Evolutionary conservation across 2,329 filamentous ascomycete species (phyloP).

Genomic region (Epichloe uncinata): DNA sequence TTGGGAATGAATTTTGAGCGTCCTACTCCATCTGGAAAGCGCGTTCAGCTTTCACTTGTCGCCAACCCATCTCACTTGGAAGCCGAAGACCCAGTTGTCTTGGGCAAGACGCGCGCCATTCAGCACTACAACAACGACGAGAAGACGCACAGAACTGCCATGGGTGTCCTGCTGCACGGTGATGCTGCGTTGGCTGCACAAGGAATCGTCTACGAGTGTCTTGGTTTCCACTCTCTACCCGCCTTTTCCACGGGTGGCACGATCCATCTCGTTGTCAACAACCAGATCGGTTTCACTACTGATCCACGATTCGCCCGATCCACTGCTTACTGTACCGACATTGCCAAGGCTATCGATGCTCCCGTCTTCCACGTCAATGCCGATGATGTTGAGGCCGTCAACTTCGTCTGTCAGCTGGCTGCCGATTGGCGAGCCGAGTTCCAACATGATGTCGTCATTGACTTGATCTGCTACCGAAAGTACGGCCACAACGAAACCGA

Average conservation of each 20-base stretch:
- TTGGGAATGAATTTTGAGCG: constrained; percentile 99
- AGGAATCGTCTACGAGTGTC: constrained; percentile 95
- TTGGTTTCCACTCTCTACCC: constrained; percentile 92
- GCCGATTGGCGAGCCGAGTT: constrained; percentile 98
- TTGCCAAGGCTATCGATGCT: constrained; percentile 96
- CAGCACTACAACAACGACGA: constrained; percentile 99
- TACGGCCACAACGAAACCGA: constrained; percentile 99
- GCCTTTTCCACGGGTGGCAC: constrained; percentile 96
- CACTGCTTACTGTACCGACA: constrained; percentile 97
- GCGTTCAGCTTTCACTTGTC: constrained; percentile 95
- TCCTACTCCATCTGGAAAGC: constrained; percentile 94
- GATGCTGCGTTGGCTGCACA: constrained; percentile 95
- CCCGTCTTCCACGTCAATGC: constrained; percentile 99
- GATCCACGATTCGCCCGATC: constrained; percentile 95
- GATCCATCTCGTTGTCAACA: constrained; percentile 95
- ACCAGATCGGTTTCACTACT: constrained; percentile 99
- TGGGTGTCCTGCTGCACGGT: constrained; percentile 92
- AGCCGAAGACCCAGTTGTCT: constrained; percentile 92
- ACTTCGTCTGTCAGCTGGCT: constrained; percentile 94
- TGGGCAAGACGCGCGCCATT: constrained; percentile 94
- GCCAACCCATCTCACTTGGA: constrained; percentile 98
- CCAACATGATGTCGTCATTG: constrained; percentile 95
- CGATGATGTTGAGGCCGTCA: constrained; percentile 95
- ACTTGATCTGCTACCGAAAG: constrained; percentile 98
- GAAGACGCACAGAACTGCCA: constrained; percentile 73